phyloP scores from a whole-genome alignment of 1,139 yeast genomes.

The Barnettozyma hawaiiensis region DNA sequence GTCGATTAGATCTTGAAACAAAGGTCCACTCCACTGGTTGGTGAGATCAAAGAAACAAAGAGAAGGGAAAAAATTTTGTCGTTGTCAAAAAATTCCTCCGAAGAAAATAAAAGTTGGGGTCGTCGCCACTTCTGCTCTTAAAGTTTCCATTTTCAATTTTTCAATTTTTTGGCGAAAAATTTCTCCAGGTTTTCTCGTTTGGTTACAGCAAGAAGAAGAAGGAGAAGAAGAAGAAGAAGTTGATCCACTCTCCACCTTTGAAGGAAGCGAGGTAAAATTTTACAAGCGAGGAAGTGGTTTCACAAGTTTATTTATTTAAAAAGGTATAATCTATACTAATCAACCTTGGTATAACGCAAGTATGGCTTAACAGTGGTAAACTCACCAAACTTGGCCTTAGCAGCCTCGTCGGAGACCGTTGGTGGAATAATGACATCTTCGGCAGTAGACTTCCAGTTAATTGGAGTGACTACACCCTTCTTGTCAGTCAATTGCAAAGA shows the following conservation, averaged over 20 bases:
- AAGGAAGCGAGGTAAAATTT: not conserved
- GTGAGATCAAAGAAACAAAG: not conserved
- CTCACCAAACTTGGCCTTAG: conserved; percentile 74
- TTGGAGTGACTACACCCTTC: conserved; percentile 77
- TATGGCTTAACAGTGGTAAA: conserved; percentile 80
- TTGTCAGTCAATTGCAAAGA: conserved; percentile 78
- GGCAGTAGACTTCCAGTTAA: conserved; percentile 54
- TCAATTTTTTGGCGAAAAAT: conserved; percentile 1
- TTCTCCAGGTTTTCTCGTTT: conserved; percentile 6
- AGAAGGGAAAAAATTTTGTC: too few species aligned
- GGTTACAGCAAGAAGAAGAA: too few species aligned
- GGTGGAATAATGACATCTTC: conserved; percentile 90
- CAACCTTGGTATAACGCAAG: conserved; percentile 53
- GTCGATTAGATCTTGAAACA: not conserved
- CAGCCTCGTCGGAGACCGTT: conserved; percentile 71
- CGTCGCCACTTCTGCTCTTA: not conserved
- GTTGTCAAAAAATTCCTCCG: too few species aligned
- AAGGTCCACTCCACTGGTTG: not conserved
- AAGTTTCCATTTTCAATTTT: conserved; percentile 1
- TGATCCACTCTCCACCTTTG: not conserved
- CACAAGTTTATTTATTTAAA: too few species aligned
- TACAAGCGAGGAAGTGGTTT: too few species aligned
- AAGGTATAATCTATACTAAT: not conserved
- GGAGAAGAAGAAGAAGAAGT: too few species aligned
- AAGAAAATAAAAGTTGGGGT: too few species aligned